Evolutionary conservation across 805 yeast genomes (phyloP), one percentile per base, ranked within the genome.

Genomic region (Hanseniaspora mollemarum): DNA sequence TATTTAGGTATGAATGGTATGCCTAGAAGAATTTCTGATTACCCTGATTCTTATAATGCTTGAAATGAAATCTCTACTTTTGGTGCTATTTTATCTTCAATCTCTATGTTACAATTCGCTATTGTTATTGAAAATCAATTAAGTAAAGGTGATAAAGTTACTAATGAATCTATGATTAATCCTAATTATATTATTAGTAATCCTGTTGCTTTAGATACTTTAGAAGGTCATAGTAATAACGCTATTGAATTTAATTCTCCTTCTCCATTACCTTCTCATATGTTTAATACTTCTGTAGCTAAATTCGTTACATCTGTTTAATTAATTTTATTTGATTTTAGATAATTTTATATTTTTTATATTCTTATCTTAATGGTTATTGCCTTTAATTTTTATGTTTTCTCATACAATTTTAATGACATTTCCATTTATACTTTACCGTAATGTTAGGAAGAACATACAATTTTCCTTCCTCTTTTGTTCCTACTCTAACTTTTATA

Each of bases 21-120:
- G 56, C 55, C 55, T 42, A 49, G 56, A 41, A 44, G 55, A 39
- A 50, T 54, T 4, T 51, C 57, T n/a, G 54, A 56, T 45, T 55
- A 55, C 37, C 57, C 48, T 24, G 48, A 43, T 43, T 22, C 40
- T 21, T 43, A 54, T 51, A 56, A 51, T 32, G 36, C 44, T 29
- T 40, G 48, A 43, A 43, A 43, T 10, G 48, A 43, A 35, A 36
- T 43, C 26, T 24, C 48, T 35, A 43, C 48, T 31, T 43, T 43
- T 18, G 48, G 48, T 21, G 48, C 48, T 3, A 32, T 43, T 24
- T 33, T 43, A 35, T 43, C 48, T 19, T 43, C 48, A 33, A 33
- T 43, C 33, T 43, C 48, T 3, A 43, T 43, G 48, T 43, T 43
- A 19, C 38, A 31, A 43, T 43, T 43, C 18, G 40, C 48, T 35